Conservation (phyloP, 306 rosid species). For the Quercus wislizeni region DNA sequence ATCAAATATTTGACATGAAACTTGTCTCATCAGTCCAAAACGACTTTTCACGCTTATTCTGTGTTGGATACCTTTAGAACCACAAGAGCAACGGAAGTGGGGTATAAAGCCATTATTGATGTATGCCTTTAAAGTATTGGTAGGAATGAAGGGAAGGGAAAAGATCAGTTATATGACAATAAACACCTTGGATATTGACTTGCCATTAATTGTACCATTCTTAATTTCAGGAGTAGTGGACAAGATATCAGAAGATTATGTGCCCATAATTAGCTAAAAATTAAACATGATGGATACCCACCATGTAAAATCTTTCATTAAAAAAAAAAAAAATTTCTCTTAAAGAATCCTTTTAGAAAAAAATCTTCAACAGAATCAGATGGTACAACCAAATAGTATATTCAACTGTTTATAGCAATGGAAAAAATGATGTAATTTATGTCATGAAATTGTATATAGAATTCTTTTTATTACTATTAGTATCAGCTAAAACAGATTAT, state of each 20-base stretch:
- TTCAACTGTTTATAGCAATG: too few relatives aligned
- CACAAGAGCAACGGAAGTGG: not conserved
- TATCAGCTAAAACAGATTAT: too few relatives aligned
- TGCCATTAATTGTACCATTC: constrained; percentile 24
- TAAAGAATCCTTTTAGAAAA: not conserved
- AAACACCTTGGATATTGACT: constrained; percentile 22
- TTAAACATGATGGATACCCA: constrained; percentile 32
- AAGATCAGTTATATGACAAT: constrained; percentile 20
- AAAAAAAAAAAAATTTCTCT: not conserved
- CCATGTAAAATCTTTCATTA: not conserved
- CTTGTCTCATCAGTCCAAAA: constrained; percentile 24
- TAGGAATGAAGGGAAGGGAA: constrained; percentile 14
- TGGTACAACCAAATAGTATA: too few relatives aligned
- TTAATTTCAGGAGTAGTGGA: constrained; percentile 10
- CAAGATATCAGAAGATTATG: constrained; percentile 19
- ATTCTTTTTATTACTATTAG: too few relatives aligned
- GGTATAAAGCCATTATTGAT: constrained; percentile 13
- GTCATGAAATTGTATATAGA: too few relatives aligned
- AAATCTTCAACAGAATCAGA: not conserved
- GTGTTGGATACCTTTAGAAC: constrained; percentile 26
- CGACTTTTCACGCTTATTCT: constrained; percentile 16
- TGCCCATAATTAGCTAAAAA: constrained; percentile 20
- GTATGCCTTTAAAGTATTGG: constrained; percentile 21
- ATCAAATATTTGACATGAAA: constrained; percentile 22
- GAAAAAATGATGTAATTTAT: too few relatives aligned